phyloP scores from a whole-genome alignment of 2,329 filamentous ascomycete species.

The Sporothrix inflata region DNA sequence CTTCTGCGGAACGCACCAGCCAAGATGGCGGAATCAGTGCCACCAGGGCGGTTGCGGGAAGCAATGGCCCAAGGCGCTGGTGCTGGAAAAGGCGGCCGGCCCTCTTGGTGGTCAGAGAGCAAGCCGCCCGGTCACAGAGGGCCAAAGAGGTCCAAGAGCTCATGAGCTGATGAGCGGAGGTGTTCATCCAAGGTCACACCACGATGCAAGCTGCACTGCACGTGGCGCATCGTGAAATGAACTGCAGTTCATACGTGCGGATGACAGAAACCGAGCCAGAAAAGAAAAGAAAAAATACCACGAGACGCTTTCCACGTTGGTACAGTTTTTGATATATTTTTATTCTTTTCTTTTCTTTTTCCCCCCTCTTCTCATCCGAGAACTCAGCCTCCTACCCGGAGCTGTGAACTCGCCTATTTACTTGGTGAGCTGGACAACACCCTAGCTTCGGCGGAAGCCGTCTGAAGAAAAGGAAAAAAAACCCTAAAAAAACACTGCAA shows the following conservation, averaged over 20 bases:
- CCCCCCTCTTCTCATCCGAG: background rate
- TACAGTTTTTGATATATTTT: background rate
- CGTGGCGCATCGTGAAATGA: background rate
- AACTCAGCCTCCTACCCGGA: constrained; percentile 12
- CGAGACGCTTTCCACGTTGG: background rate
- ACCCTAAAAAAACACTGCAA: background rate
- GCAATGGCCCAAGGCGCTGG: background rate
- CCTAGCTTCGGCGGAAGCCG: constrained; percentile 9
- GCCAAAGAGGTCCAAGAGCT: background rate
- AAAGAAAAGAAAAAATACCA: background rate
- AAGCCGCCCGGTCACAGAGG: background rate
- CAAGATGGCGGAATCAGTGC: constrained; percentile 1
- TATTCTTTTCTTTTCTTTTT: background rate
- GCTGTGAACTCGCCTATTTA: background rate
- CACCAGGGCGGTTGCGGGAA: background rate
- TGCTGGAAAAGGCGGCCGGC: background rate
- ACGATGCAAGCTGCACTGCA: constrained; percentile 4
- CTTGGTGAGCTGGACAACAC: background rate
- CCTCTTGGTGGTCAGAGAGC: background rate
- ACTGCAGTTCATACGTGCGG: constrained; percentile 1
- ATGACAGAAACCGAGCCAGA: background rate
- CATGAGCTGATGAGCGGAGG: background rate
- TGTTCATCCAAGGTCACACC: background rate
- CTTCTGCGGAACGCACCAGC: constrained; percentile 3
- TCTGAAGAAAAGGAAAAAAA: background rate